Evolutionary conservation across 148 eudicot species (phyloP), one percentile per base, ranked within the genome.

Genomic region (Selenicereus undatus): DNA sequence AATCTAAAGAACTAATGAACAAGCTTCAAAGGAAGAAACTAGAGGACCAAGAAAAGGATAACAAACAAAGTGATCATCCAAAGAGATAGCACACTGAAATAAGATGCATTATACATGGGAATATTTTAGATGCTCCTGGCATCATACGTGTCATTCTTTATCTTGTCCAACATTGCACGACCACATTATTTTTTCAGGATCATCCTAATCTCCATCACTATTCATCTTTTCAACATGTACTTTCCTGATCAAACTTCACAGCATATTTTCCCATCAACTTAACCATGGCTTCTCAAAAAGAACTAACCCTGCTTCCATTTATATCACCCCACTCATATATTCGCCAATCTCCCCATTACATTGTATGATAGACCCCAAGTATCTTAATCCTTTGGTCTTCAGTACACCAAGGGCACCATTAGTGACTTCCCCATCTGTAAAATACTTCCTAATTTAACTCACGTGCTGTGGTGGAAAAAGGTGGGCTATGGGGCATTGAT

Each of bases 1-100:
- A 82, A 76, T 56, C 74, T 42, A 48, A 77, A 65, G 24, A 62
- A 65, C 30, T 48, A 32, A 32, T 43, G n/a, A 74, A 36, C 56
- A 82, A 71, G 11, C 65, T 35, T 14, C 78, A 58, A 29, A 21
- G 22, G 66, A 21, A 78, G 76, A 26, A 72, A 42, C 62, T 11
- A n/a, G 71, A 65, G 48, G 66, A 1, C n/a, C 45, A 50, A 71
- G 43, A 45, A 11, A n/a, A 79, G 66, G 21, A 54, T 14, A 68
- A 48, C 20, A 45, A 13, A 14, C 1, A 39, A 21, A 50, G 20
- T 39, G 36, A 81, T 39, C 66, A 27, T 48, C 14, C 14, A 48
- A 39, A 0, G 52, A 48, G 52, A 48, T 48, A 5, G 52, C 52
- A 48, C 52, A 48, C 52, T 48, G 30, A 60, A 58, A 76, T 22